A percentile compares a stretch with the other conserved stretches of the same genome.
These are phyloP conservation scores for Andrographis paniculata DNA, from an alignment of 305 asterid species.

Conservation along the genomic window DNA sequence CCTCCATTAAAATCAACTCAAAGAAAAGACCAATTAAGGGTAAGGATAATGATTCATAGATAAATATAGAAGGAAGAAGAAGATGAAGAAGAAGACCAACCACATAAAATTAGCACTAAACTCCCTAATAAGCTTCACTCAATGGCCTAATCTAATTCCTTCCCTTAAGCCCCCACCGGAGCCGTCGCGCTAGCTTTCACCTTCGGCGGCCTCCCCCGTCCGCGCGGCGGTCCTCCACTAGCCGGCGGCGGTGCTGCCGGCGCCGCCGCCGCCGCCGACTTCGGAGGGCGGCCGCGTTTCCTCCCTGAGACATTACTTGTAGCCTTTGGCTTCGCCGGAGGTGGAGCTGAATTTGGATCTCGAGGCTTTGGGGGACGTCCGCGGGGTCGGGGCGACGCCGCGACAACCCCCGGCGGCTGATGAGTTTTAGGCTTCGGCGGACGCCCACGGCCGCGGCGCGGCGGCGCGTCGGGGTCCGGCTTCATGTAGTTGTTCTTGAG, in stretches of 20 bases:
- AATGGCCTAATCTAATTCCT: no score
- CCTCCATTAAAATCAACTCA: no score
- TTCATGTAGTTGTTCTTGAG: conserved; percentile 57
- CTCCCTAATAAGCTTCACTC: no score
- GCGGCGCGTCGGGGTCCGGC: conserved; percentile 61
- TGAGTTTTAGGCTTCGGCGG: conserved; percentile 68
- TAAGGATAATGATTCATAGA: no score
- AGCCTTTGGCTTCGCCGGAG: conserved; percentile 28
- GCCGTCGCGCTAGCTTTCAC: conserved; percentile 50
- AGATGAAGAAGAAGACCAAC: no score
- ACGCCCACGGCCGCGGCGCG: conserved; percentile 91
- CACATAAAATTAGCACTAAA: no score
- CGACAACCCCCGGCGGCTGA: conserved; percentile 27
- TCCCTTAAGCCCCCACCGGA: conserved; percentile 49
- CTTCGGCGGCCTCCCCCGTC: conserved; percentile 86
- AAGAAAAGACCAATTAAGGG: no score
- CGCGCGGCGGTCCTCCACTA: conserved; percentile 34
- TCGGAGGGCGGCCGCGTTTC: conserved; percentile 77
- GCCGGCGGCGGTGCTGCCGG: conserved; percentile 1
- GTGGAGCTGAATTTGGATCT: conserved; percentile 30
- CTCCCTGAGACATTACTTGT: conserved; percentile 26
- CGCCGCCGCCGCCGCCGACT: conserved; percentile 18
- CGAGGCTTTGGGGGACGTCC: conserved; percentile 72
- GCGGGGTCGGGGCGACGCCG: conserved; percentile 51
- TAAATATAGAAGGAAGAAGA: no score